These are phyloP conservation scores for Phytopythium chamaehyphon DNA, from an alignment of 352 stramenopile species.

Conservation along the genomic window DNA sequence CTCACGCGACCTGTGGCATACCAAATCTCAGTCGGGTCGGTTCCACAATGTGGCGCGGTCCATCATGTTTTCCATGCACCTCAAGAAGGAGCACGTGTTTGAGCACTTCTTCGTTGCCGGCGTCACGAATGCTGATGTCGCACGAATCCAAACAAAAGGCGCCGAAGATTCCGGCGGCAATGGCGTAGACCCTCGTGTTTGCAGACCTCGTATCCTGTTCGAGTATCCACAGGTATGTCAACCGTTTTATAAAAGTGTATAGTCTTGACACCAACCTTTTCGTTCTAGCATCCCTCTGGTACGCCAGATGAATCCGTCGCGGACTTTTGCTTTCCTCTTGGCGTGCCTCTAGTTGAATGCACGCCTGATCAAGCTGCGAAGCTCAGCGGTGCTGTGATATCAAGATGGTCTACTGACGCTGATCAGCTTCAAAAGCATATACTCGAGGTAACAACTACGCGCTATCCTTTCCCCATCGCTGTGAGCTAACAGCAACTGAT, in stretches of 20 bases:
- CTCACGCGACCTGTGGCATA: slow-evolving; percentile 54
- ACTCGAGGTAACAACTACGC: slow-evolving; percentile 29
- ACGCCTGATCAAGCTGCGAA: slow-evolving; percentile 42
- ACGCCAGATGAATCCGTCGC: slow-evolving; percentile 47
- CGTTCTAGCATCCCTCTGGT: slow-evolving; percentile 20
- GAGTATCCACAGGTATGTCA: slow-evolving; percentile 56
- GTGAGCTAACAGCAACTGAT: not conserved
- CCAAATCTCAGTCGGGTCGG: slow-evolving; percentile 36
- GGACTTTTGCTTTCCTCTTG: slow-evolving; percentile 80
- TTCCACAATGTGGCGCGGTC: slow-evolving; percentile 64
- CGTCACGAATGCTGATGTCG: slow-evolving; percentile 20
- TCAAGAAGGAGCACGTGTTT: slow-evolving; percentile 80
- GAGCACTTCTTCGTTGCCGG: slow-evolving; percentile 80
- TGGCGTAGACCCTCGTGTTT: slow-evolving; percentile 34
- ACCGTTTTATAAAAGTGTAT: too few species aligned
- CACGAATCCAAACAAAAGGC: slow-evolving; percentile 10
- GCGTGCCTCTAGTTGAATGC: slow-evolving; percentile 60
- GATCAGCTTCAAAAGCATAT: slow-evolving; percentile 58
- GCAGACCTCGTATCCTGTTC: slow-evolving; percentile 71
- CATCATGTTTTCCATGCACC: slow-evolving; percentile 76
- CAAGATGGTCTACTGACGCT: slow-evolving; percentile 66
- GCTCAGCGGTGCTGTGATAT: slow-evolving; percentile 50
- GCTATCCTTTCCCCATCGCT: not conserved
- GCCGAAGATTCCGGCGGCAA: slow-evolving; percentile 6
- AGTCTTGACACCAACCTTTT: too few species aligned